phyloP scores from a whole-genome alignment of 2,329 filamentous ascomycete genomes.

The Cladosporium phlei region DNA sequence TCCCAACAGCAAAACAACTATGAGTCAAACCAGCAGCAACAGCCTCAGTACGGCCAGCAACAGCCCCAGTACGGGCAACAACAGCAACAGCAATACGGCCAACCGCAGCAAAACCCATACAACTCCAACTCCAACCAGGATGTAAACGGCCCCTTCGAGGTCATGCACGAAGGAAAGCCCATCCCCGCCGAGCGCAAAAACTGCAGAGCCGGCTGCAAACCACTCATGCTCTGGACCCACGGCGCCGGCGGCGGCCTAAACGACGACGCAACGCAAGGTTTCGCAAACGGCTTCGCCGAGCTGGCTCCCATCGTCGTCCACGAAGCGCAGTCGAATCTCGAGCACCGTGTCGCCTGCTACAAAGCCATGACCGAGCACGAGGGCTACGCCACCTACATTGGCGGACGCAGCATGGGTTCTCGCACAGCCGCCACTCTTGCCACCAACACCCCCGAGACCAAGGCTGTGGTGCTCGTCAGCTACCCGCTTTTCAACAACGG shows the following conservation, averaged over 20 bases:
- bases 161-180: conserved; percentile 12
- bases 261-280: conserved; percentile 36
- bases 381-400: conserved; percentile 25
- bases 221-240: conserved; percentile 40
- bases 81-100: not conserved
- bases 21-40: not conserved
- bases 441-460: conserved; percentile 19
- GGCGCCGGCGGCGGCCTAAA: conserved; percentile 41
- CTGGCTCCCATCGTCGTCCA: conserved; percentile 30
- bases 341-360: conserved; percentile 35
- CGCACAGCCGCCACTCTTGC: conserved; percentile 39
- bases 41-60: not conserved
- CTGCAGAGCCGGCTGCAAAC: not conserved
- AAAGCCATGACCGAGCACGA: conserved; percentile 31
- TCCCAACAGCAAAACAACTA: not conserved
- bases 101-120: conserved; percentile 1
- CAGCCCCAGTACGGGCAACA: not conserved
- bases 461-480: conserved; percentile 35
- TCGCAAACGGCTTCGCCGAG: conserved; percentile 35
- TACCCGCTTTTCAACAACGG: conserved; percentile 35
- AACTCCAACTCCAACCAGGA: not conserved
- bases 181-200: conserved; percentile 16
- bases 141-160: conserved; percentile 10
- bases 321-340: conserved; percentile 40
- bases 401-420: conserved; percentile 43